Conservation (phyloP, 495 filamentous ascomycete species). For the Daldinia loculata region DNA sequence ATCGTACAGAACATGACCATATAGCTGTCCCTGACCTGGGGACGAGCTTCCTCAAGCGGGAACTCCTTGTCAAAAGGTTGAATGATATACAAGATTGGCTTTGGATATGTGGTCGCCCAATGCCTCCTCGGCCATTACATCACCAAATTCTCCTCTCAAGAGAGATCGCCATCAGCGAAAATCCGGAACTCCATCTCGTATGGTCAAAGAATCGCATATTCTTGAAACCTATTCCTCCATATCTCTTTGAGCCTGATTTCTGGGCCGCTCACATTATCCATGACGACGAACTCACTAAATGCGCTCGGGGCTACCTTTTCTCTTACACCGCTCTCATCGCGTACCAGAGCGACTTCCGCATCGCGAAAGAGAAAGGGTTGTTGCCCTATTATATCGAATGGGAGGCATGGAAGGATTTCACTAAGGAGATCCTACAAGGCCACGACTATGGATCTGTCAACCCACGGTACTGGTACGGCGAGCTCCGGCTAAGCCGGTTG, state of each 20-base stretch:
- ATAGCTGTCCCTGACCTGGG: constrained; percentile 35
- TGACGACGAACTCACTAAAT: constrained; percentile 30
- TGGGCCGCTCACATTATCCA: constrained; percentile 46
- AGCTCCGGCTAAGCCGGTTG: constrained; percentile 55
- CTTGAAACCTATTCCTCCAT: constrained; percentile 57
- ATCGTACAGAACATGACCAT: constrained; percentile 39
- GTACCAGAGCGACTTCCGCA: constrained; percentile 56
- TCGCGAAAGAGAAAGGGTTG: constrained; percentile 50
- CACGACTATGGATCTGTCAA: constrained; percentile 46
- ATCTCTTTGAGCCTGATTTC: constrained; percentile 52
- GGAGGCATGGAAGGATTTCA: constrained; percentile 43
- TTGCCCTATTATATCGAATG: constrained; percentile 48
- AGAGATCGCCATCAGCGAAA: constrained; percentile 55
- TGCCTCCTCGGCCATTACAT: constrained; percentile 58
- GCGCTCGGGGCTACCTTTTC: constrained; percentile 55
- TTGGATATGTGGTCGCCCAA: constrained; percentile 60
- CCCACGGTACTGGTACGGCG: constrained; percentile 55
- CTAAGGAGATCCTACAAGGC: constrained; percentile 33
- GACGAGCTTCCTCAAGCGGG: constrained; percentile 33
- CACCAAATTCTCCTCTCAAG: constrained; percentile 54
- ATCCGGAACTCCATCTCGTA: constrained; percentile 54
- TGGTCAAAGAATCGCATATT: constrained; percentile 53
- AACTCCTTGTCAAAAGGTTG: constrained; percentile 47
- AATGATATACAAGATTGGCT: constrained; percentile 51
- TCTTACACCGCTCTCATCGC: constrained; percentile 56